phyloP scores from a whole-genome alignment of 495 filamentous ascomycete species.

The Penicillium robsamsonii region DNA sequence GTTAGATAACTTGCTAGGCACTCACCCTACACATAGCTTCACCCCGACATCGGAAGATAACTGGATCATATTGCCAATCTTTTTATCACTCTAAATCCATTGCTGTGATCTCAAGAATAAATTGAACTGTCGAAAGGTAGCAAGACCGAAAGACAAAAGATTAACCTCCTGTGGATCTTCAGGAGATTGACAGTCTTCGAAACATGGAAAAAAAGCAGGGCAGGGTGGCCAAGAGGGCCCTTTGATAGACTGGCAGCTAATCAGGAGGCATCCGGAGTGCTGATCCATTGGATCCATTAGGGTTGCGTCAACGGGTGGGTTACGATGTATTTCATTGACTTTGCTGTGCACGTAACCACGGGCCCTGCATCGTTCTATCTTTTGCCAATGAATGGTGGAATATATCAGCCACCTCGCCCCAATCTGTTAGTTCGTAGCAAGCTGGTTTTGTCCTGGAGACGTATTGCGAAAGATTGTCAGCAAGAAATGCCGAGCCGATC shows the following conservation, averaged over 20 bases:
- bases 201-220: slow-evolving; percentile 12
- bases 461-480: slow-evolving; percentile 10
- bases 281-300: slow-evolving; percentile 22
- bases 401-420: slow-evolving; percentile 8
- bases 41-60: slow-evolving; percentile 38
- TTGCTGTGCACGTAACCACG: slow-evolving; percentile 19
- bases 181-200: slow-evolving; percentile 24
- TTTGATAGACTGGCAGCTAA: slow-evolving; percentile 10
- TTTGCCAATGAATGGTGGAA: slow-evolving; percentile 14
- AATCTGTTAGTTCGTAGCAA: slow-evolving; percentile 15
- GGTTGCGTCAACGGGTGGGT: slow-evolving; percentile 25
- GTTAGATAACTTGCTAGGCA: slow-evolving; percentile 4
- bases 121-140: background rate
- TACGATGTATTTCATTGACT: slow-evolving; percentile 4
- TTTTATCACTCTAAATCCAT: slow-evolving; percentile 14
- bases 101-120: slow-evolving; percentile 8
- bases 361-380: slow-evolving; percentile 6
- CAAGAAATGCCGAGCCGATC: slow-evolving; percentile 25
- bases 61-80: slow-evolving; percentile 29
- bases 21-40: slow-evolving; percentile 41
- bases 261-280: slow-evolving; percentile 15
- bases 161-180: slow-evolving; percentile 18
- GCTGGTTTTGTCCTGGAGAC: slow-evolving; percentile 12
- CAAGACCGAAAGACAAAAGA: slow-evolving; percentile 10
- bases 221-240: slow-evolving; percentile 2